Base-by-base conservation (phyloP, 306 rosid genomes). In the Argentina anserina region DNA sequence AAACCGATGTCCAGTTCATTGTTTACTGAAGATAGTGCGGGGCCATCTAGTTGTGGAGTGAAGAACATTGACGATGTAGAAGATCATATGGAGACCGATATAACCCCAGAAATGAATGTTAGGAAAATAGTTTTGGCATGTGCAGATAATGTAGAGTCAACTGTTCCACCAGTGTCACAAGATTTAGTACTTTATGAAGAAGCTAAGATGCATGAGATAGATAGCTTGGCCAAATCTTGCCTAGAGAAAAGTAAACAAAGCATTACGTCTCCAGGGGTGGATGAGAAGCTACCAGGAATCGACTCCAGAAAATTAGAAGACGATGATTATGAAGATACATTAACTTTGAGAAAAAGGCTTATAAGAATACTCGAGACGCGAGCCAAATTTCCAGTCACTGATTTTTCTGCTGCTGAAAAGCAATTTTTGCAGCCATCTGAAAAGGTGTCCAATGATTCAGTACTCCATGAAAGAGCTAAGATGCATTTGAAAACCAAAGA, bases 321-420 rank as follows among this genome's bases (percentile, higher is more conserved):
- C 33, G 69, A 23, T 43, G 37, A 73, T 9, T 40, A 26, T 59
- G 41, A 50, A 46, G 75, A 76, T 47, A 63, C 14, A 5, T 45
- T 66, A 60, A 40, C 63, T 60, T 39, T 72, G 42, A 71, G 55
- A 2, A 71, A 62, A 71, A 72, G 69, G 34, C 42, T 63, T 67
- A 43, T 26, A 26, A 71, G 42, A 25, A 65, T 53, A 53, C 31
- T 53, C 49, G 33, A 53, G 67, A 61, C 18, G n/a, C 7, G 5
- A 46, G 67, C 28, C 63, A 28, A 74, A 31, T 41, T 60, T 60
- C 71, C 52, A 14, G 66, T 29, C 46, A 23, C 43, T 64, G 72
- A 75, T 66, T 26, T 41, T 36, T 36, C 47, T 70, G 72, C 61
- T 61, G 52, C 75, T 33, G 81, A 63, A 34, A 75, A 77, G 68